Evolutionary conservation across 202 grass and related monocot genomes (phyloP).

Genomic region (Setaria viridis): DNA sequence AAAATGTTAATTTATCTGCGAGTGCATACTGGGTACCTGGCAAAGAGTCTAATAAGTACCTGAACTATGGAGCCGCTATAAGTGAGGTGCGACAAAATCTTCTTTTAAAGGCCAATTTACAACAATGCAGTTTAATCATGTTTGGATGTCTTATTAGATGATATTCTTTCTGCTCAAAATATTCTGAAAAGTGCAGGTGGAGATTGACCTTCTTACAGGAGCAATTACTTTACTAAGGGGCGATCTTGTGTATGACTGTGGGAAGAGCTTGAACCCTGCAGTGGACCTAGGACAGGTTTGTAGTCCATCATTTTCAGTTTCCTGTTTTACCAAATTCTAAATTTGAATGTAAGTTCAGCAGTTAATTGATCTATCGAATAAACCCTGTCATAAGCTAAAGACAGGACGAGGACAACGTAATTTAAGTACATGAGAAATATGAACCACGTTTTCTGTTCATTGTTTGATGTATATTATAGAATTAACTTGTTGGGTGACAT

Average conservation of each 20-base stretch:
- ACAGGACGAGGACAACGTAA: background rate
- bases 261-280: slow-evolving; percentile 86
- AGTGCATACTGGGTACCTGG: slow-evolving; percentile 72
- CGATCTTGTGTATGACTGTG: slow-evolving; percentile 83
- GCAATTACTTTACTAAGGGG: slow-evolving; percentile 67
- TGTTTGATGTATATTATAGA: background rate
- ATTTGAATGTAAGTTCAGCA: background rate
- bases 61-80: slow-evolving; percentile 80
- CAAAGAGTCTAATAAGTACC: slow-evolving; percentile 47
- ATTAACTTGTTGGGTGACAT: too few species aligned
- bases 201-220: slow-evolving; percentile 83
- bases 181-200: slow-evolving; percentile 52
- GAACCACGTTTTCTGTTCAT: background rate
- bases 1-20: slow-evolving; percentile 71
- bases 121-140: background rate
- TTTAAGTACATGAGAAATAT: background rate
- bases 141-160: slow-evolving; percentile 21
- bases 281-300: slow-evolving; percentile 82
- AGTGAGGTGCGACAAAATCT: slow-evolving; percentile 58
- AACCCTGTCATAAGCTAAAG: background rate
- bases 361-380: background rate
- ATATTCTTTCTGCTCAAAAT: slow-evolving; percentile 6
- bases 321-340: background rate
- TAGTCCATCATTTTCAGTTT: too few species aligned
- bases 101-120: slow-evolving; percentile 6